Base-by-base conservation (phyloP, 176 grass and related monocot genomes). In the Carex pumila region DNA sequence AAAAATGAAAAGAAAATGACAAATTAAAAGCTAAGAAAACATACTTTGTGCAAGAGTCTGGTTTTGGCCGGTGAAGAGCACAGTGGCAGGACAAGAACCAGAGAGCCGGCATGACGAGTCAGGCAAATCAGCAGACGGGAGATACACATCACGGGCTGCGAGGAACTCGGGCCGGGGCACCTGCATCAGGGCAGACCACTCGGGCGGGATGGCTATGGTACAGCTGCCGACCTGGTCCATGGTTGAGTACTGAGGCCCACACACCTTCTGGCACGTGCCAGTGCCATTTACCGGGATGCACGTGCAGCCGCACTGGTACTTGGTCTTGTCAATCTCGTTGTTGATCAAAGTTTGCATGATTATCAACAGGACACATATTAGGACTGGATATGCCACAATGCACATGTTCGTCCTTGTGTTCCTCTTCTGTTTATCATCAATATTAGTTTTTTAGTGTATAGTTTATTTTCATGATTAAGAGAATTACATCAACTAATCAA, bases 351-450 rank as follows among this genome's bases (percentile, higher is more conserved):
- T 60, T 67, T 98, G 92, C 61, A 98, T 9, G 53, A 87, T 13
- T 0, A 93, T 68, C 11, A 98, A 81, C 18, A 94, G 19, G 36
- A 93, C 74, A 68, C 95, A 98, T 66, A 98, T 82, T 11, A 98
- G 19, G 78, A 98, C 15, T 18, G 95, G 95, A 83, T 94, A 94
- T 8, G 87, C 34, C 15, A 89, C 86, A 75, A 94, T 90, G 41
- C 95, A 82, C 18, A 82, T 62, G 88, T 98, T 98, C 61, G 89
- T 94, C 92, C 87, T 98, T 57, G 91, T 61, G 82, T 94, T 98
- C 86, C 95, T 72, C 86, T 84, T 93, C 95, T 94, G 89, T 4
- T 3, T 61, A 54, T 29, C 22, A 39, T 43, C 32, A 43, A 31
- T 43, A 1, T 66, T 14, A 74, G 19, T 49, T 72, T 21, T 12